phyloP scores from a whole-genome alignment of 768 basidiomycete genomes.

The Cystofilobasidium capitatum region DNA sequence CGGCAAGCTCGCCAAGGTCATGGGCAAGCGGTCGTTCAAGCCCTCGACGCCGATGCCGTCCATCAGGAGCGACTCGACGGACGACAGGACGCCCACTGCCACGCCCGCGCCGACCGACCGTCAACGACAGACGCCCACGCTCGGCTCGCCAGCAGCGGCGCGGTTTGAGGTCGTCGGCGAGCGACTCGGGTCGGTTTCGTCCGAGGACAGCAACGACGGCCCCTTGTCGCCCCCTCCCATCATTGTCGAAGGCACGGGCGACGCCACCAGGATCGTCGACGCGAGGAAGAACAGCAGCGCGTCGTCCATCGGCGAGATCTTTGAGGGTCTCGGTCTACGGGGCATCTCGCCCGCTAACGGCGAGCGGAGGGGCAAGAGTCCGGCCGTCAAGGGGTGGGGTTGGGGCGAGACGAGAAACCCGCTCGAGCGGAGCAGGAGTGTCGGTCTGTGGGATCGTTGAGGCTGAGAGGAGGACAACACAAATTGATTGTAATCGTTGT shows the following conservation, averaged over 20 bases:
- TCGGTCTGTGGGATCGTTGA: neutral
- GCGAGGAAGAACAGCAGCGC: neutral
- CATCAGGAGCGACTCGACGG: neutral
- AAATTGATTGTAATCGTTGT: no score
- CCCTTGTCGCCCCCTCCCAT: neutral
- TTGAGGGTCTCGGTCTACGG: slow-evolving; percentile 1
- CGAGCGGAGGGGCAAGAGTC: neutral
- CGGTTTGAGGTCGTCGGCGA: neutral
- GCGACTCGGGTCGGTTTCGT: neutral
- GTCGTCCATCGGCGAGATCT: neutral
- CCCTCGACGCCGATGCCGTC: neutral
- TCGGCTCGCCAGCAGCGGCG: neutral
- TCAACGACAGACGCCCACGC: neutral
- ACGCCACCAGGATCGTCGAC: slow-evolving; percentile 2
- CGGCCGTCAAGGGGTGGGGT: neutral
- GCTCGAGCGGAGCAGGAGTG: neutral
- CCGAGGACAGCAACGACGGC: neutral
- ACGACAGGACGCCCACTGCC: slow-evolving; percentile 4
- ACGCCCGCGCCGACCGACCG: slow-evolving; percentile 1
- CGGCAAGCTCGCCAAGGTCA: neutral
- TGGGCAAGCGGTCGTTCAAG: neutral
- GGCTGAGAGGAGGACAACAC: no score
- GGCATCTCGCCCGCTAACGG: neutral
- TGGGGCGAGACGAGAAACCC: neutral
- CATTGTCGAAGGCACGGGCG: neutral